Conservation (phyloP, 139 green algal genomes). For the Closterium sp. region DNA sequence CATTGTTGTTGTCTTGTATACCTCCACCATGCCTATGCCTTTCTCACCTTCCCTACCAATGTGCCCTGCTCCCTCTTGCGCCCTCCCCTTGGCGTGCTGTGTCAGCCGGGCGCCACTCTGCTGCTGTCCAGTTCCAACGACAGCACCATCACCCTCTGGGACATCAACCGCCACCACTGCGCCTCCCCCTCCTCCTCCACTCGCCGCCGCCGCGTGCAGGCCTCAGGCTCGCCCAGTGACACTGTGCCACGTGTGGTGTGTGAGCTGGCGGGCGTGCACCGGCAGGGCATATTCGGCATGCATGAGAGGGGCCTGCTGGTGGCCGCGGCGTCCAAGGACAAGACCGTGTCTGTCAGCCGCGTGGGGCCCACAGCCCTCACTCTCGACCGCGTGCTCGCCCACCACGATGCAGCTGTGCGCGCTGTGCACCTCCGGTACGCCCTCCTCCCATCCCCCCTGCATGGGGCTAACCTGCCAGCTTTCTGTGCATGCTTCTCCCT, state of each 20-base stretch:
- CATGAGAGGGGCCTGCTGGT: slow-evolving; percentile 17
- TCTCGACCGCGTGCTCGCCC: neutral
- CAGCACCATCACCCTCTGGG: slow-evolving; percentile 37
- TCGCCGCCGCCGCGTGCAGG: neutral
- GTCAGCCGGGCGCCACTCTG: slow-evolving; percentile 21
- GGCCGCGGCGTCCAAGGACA: slow-evolving; percentile 44
- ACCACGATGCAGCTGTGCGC: slow-evolving; percentile 27
- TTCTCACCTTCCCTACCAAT: neutral
- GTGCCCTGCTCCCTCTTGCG: neutral
- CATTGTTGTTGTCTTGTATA: neutral
- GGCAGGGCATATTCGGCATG: slow-evolving; percentile 48
- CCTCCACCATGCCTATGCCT: neutral
- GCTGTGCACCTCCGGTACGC: slow-evolving; percentile 41
- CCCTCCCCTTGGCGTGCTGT: neutral
- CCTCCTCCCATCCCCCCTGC: neutral
- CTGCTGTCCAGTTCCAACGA: slow-evolving; percentile 43
- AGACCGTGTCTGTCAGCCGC: neutral
- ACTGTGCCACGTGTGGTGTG: neutral
- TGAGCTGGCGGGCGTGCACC: slow-evolving; percentile 16
- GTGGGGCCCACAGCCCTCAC: slow-evolving; percentile 5
- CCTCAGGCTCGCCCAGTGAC: neutral
- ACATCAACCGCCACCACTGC: slow-evolving; percentile 40
- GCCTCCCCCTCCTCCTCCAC: neutral
- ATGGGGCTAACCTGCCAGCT: neutral
- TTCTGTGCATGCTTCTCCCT: neutral